Base-by-base conservation (phyloP, 2,329 filamentous ascomycete genomes). In the Cordyceps farinosa region DNA sequence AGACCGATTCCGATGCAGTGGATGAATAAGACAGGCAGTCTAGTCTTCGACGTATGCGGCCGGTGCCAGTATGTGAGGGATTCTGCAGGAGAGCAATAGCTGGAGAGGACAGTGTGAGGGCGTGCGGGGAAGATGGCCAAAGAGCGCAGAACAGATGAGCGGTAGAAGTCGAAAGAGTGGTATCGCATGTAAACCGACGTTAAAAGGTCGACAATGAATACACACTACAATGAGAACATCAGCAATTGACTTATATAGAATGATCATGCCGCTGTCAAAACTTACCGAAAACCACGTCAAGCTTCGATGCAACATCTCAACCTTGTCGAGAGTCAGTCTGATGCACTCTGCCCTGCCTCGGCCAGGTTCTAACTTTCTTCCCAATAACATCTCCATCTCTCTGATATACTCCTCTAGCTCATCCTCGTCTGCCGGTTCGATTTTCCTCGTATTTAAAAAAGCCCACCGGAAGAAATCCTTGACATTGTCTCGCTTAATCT, bases 401-500 rank as follows among this genome's bases (percentile, higher is more conserved):
- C 73, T 69, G n/a, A 82, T 74, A 70, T 87, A 87, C 63, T 79
- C 79, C 44, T 87, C 81, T 52, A 88, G 69, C 72, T 86, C 82
- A 30, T 82, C 80, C 11, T 84, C 77, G 54, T 83, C 73, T 22
- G 78, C 76, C 6, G 75, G 71, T 32, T 76, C 74, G 54, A 73
- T 71, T 4, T 79, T 74, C 10, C 75, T 77, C 10, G 76, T 75
- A 65, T 82, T 83, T 54, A 84, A 78, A 59, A 88, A 83, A 1
- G 82, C 84, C 86, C 85, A 89, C n/a, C 79, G 73, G 27, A 85
- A 77, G 69, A 86, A 87, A 61, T 86, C 82, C 71, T 83, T 84
- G 57, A 88, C 68, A 69, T 88, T 87, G 38, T 87, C 84, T 15
- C 79, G 75, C 61, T 80, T 79, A 52, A 89, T 83, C 34, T 86